Conservation (phyloP, 2,329 filamentous ascomycete genomes). For the Pestalotiopsis sp. region DNA sequence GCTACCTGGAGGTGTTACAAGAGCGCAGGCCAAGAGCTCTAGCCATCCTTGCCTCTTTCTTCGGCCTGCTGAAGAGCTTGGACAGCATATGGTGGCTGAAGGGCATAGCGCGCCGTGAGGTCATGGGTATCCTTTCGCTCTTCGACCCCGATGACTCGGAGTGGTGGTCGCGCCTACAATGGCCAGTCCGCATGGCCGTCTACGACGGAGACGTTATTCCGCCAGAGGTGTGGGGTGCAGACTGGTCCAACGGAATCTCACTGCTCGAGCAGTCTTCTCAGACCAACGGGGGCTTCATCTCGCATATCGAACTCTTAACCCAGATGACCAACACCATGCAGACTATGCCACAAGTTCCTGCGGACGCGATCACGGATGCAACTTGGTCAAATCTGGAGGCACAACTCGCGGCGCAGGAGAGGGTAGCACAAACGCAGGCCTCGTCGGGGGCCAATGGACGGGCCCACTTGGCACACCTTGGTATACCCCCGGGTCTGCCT, state of each 20-base stretch:
- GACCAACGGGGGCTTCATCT: constrained; percentile 34
- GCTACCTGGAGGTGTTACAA: constrained; percentile 60
- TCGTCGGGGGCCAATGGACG: not conserved
- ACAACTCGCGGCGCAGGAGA: constrained; percentile 6
- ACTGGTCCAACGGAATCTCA: constrained; percentile 46
- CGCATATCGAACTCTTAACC: constrained; percentile 47
- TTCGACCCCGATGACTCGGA: constrained; percentile 56
- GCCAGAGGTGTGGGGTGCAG: constrained; percentile 56
- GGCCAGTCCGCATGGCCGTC: constrained; percentile 60
- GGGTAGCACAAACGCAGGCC: not conserved
- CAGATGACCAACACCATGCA: constrained; percentile 31
- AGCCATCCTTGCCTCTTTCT: constrained; percentile 65
- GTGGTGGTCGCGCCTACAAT: constrained; percentile 63
- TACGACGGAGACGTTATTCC: constrained; percentile 55
- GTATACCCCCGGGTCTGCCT: not conserved
- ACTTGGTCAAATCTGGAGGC: not conserved
- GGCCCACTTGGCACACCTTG: not conserved
- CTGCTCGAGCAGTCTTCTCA: constrained; percentile 30
- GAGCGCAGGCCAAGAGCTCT: constrained; percentile 61
- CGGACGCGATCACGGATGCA: not conserved
- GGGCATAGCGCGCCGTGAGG: constrained; percentile 64
- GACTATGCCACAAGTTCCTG: not conserved
- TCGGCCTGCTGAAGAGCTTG: constrained; percentile 62
- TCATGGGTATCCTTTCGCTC: constrained; percentile 61
- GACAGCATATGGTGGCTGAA: constrained; percentile 69